phyloP scores from a whole-genome alignment of 2,329 filamentous ascomycete species.

The Cladosporium austrohemisphaericum region DNA sequence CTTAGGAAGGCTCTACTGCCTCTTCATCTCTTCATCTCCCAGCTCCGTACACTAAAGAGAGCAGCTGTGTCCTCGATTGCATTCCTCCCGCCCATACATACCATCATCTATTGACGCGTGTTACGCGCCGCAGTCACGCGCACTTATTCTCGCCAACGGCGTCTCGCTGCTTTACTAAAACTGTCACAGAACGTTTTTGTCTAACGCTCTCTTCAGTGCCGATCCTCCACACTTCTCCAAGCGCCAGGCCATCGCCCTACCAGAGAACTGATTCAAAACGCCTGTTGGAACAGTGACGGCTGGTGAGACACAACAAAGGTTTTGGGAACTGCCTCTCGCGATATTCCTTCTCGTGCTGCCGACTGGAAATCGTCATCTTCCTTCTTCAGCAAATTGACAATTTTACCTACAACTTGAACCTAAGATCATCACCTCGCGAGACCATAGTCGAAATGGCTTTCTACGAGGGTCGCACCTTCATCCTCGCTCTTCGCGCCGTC shows the following conservation, averaged over 20 bases:
- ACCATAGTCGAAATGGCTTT: slow-evolving; percentile 40
- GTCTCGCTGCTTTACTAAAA: slow-evolving; percentile 2
- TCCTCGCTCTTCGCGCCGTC: slow-evolving; percentile 61
- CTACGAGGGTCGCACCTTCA: slow-evolving; percentile 38
- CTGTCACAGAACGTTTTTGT: not conserved
- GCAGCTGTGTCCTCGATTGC: not conserved
- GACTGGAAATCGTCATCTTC: no score
- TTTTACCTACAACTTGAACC: no score
- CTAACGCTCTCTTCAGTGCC: slow-evolving; percentile 14
- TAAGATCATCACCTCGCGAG: no score
- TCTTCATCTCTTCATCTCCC: no score
- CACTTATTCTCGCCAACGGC: not conserved
- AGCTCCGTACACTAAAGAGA: no score
- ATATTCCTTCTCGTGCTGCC: not conserved
- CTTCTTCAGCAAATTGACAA: no score
- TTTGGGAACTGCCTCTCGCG: not conserved
- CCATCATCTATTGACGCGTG: slow-evolving; percentile 12
- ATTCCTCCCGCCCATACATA: slow-evolving; percentile 8
- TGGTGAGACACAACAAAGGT: slow-evolving; percentile 12
- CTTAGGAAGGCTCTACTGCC: no score
- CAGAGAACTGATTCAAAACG: not conserved
- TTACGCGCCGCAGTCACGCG: not conserved
- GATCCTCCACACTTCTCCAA: slow-evolving; percentile 14
- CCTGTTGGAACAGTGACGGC: slow-evolving; percentile 11
- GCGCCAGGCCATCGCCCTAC: not conserved